Conservation (phyloP, 176 grass and related monocot genomes). For the Carex parvula region DNA sequence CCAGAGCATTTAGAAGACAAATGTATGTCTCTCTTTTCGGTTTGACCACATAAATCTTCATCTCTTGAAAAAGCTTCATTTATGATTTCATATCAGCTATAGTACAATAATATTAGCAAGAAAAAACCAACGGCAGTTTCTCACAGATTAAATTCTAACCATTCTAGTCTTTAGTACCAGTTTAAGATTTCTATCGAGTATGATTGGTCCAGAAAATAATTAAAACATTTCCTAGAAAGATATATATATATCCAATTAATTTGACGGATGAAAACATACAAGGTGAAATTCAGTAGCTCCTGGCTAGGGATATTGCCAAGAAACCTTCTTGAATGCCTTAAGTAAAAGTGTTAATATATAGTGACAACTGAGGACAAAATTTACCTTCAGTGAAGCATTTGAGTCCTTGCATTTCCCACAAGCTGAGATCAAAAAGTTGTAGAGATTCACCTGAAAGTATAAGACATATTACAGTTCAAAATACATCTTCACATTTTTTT, state of each 20-base stretch:
- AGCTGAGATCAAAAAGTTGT: slow-evolving; percentile 94
- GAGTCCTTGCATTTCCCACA: slow-evolving; percentile 93
- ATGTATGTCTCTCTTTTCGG: slow-evolving; percentile 93
- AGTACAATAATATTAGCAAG: not conserved
- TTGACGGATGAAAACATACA: not conserved
- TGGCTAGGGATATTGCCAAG: not conserved
- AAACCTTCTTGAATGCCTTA: not conserved
- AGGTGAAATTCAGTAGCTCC: not conserved
- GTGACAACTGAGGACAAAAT: slow-evolving; percentile 11
- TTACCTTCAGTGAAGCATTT: slow-evolving; percentile 77
- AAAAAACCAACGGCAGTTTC: not conserved
- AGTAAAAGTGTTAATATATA: not conserved
- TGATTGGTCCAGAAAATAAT: not conserved
- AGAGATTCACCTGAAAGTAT: slow-evolving; percentile 84
- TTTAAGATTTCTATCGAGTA: not conserved
- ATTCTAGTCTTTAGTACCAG: not conserved
- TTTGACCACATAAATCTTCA: slow-evolving; percentile 81
- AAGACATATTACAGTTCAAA: not conserved
- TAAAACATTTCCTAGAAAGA: not conserved
- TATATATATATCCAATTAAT: not conserved
- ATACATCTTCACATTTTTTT: slow-evolving; percentile 12
- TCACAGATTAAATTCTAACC: slow-evolving; percentile 4
- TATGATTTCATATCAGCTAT: slow-evolving; percentile 28
- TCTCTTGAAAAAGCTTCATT: slow-evolving; percentile 94
- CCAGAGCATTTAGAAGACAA: slow-evolving; percentile 88